Evolutionary conservation across 1,139 yeast genomes (phyloP).

Genomic region (Lodderomyces metapsilosis): DNA sequence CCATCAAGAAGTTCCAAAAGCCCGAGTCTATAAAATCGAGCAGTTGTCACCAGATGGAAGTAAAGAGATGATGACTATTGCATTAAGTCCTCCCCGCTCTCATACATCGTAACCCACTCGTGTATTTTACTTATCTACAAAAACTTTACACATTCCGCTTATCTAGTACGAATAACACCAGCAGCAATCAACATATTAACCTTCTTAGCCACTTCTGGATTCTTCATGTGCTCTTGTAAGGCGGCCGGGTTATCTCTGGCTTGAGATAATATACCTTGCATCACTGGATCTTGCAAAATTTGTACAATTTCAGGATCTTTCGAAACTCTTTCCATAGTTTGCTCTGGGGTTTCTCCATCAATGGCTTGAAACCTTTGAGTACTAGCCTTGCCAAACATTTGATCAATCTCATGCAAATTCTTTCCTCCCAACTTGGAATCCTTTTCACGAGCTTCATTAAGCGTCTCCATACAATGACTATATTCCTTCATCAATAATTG

Average conservation of each 20-base stretch:
- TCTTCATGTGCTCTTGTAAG: constrained; percentile 94
- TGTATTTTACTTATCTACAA: background rate
- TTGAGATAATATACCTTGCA: constrained; percentile 93
- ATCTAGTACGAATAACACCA: constrained; percentile 93
- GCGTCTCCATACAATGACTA: constrained; percentile 77
- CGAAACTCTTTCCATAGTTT: constrained; percentile 86
- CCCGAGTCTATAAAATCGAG: too few relatives aligned
- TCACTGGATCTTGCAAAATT: constrained; percentile 92
- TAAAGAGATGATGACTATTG: too few relatives aligned
- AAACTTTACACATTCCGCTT: constrained; percentile 17
- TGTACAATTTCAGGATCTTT: constrained; percentile 92
- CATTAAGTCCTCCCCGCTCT: too few relatives aligned
- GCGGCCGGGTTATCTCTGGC: constrained; percentile 97
- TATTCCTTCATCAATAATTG: constrained; percentile 89
- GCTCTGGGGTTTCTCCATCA: constrained; percentile 93
- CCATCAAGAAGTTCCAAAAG: too few relatives aligned
- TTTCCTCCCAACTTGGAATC: constrained; percentile 65
- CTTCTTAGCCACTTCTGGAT: constrained; percentile 89
- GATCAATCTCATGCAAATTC: constrained; percentile 76
- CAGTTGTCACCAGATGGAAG: too few relatives aligned
- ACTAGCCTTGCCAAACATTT: constrained; percentile 73
- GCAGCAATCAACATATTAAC: constrained; percentile 91
- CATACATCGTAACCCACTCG: too few relatives aligned
- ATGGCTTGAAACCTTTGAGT: constrained; percentile 74
- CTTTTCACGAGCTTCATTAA: constrained; percentile 71